These are phyloP conservation scores for Lachnum nothofagi DNA, from an alignment of 2,329 filamentous ascomycete genomes.

Conservation along the genomic window DNA sequence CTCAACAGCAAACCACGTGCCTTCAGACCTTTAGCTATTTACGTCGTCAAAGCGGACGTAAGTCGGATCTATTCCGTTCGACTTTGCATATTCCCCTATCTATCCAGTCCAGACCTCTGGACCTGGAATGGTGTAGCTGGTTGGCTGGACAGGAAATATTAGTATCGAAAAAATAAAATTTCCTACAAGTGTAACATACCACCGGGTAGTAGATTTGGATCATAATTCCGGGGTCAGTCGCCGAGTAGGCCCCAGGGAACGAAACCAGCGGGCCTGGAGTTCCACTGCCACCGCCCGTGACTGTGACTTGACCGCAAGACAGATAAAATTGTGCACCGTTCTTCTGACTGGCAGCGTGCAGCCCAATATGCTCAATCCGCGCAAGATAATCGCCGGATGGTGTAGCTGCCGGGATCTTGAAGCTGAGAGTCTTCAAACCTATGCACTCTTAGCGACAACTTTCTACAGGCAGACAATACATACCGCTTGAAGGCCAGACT, in stretches of 20 bases:
- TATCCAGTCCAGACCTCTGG: not conserved
- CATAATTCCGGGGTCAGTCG: slow-evolving; percentile 24
- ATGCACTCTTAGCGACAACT: not conserved
- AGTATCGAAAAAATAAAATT: not conserved
- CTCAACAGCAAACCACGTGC: too few relatives aligned
- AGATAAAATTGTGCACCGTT: slow-evolving; percentile 28
- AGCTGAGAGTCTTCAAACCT: slow-evolving; percentile 6
- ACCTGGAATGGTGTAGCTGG: not conserved
- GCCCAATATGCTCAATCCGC: slow-evolving; percentile 34
- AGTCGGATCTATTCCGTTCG: not conserved
- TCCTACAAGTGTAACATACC: not conserved
- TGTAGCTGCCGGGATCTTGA: not conserved
- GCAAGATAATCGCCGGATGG: slow-evolving; percentile 35
- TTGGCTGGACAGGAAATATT: not conserved
- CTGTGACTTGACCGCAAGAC: slow-evolving; percentile 39
- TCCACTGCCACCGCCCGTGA: slow-evolving; percentile 38
- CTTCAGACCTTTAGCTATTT: not conserved
- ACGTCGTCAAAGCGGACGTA: not conserved
- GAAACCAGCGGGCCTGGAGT: slow-evolving; percentile 33
- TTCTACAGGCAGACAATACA: not conserved
- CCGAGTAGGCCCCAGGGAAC: slow-evolving; percentile 36
- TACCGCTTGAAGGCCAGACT: not conserved
- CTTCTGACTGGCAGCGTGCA: slow-evolving; percentile 13
- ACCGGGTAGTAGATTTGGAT: slow-evolving; percentile 6
- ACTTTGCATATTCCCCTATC: not conserved